Conservation (phyloP, 2,329 filamentous ascomycete genomes). For the Lasiodiplodia hormozganensis region DNA sequence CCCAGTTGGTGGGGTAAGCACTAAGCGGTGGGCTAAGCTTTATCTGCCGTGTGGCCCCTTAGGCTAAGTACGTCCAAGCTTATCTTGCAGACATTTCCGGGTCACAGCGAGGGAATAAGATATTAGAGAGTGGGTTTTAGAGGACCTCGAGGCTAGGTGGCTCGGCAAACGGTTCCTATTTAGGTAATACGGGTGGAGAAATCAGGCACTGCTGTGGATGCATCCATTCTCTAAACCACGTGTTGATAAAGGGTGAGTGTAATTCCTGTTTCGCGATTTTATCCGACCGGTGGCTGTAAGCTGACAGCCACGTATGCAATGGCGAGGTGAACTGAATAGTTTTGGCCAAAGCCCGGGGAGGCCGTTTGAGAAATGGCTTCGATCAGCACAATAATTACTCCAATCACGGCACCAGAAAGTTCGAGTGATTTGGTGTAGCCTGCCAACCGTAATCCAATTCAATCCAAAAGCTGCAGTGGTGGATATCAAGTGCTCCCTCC, state of each 20-base stretch:
- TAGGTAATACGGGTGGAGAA: not conserved
- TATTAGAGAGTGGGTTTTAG: no score
- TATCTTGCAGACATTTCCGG: not conserved
- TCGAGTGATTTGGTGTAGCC: not conserved
- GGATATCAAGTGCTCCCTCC: constrained; percentile 4
- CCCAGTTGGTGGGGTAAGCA: not conserved
- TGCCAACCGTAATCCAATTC: not conserved
- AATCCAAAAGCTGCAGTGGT: not conserved
- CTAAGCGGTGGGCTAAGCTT: not conserved
- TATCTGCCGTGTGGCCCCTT: not conserved
- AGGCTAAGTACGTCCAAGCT: not conserved
- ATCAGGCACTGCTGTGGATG: no score
- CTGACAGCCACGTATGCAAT: not conserved
- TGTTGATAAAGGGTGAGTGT: no score
- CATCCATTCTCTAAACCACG: no score
- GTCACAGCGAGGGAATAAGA: no score
- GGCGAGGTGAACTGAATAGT: no score
- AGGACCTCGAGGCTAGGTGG: no score
- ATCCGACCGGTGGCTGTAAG: not conserved
- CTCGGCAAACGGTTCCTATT: no score
- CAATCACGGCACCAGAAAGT: not conserved
- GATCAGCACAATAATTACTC: no score
- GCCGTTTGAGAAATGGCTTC: no score
- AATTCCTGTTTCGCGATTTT: no score
- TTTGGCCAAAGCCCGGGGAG: no score